Evolutionary conservation across 139 green algal species (phyloP).

Genomic region (Micractinium conductrix): DNA sequence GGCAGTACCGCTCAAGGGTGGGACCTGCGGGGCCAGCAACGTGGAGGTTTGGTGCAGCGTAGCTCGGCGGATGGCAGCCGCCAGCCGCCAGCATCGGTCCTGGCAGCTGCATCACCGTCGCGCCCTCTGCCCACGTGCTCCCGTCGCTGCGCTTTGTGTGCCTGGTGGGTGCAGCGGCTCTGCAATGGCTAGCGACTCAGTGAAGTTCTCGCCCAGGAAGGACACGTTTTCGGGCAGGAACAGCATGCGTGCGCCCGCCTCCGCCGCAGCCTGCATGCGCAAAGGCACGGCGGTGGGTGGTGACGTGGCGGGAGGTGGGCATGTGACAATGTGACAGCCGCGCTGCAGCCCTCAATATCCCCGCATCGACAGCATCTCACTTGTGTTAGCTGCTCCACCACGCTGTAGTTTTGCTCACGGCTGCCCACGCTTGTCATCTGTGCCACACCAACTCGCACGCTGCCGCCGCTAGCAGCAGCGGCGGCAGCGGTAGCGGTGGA

Average conservation of each 20-base stretch:
- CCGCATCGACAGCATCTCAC: constrained; percentile 7
- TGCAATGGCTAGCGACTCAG: constrained; percentile 63
- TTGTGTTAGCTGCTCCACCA: constrained; percentile 59
- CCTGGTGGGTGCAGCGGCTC: constrained; percentile 86
- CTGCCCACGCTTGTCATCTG: constrained; percentile 78
- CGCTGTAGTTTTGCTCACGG: constrained; percentile 61
- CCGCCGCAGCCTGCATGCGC: constrained; percentile 49
- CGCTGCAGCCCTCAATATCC: background rate
- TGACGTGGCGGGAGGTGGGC: background rate
- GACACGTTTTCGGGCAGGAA: constrained; percentile 96
- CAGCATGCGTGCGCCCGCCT: constrained; percentile 71
- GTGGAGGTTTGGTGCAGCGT: too few relatives aligned
- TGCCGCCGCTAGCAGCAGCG: too few relatives aligned
- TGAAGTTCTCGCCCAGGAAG: constrained; percentile 77
- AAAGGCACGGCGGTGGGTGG: background rate
- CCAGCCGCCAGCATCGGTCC: too few relatives aligned
- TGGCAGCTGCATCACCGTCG: too few relatives aligned
- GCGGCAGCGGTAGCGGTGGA: too few relatives aligned
- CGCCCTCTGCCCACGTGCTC: too few relatives aligned
- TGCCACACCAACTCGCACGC: too few relatives aligned
- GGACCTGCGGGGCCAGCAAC: too few relatives aligned
- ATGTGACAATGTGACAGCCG: too few relatives aligned
- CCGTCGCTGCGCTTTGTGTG: too few relatives aligned
- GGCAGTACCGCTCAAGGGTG: constrained; percentile 75
- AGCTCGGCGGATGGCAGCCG: too few relatives aligned